phyloP scores from a whole-genome alignment of 2,329 filamentous ascomycete genomes.

The Scedosporium apiospermum region DNA sequence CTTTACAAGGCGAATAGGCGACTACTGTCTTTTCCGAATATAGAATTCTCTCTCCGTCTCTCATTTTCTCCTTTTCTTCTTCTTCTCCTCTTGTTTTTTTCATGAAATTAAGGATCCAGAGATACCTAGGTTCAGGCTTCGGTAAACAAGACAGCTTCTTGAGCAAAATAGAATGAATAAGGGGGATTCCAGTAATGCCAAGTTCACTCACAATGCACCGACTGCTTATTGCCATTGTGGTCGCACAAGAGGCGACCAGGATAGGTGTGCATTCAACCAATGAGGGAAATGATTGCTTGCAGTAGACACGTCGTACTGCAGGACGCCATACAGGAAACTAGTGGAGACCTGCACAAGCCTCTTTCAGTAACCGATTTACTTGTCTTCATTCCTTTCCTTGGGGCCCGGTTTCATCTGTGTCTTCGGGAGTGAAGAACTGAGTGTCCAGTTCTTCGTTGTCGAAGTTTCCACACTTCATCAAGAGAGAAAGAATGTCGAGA shows the following conservation, averaged over 20 bases:
- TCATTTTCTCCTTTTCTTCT: not conserved
- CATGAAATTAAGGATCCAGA: no score
- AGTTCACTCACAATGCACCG: no score
- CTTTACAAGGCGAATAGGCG: not conserved
- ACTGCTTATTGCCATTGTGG: no score
- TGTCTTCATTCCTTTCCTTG: not conserved
- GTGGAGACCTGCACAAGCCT: not conserved
- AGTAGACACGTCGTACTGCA: not conserved
- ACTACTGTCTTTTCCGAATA: constrained; percentile 5
- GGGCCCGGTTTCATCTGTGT: not conserved
- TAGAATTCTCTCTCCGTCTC: not conserved
- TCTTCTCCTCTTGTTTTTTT: not conserved
- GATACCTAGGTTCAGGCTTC: no score
- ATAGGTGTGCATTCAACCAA: not conserved
- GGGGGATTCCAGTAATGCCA: no score
- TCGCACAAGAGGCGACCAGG: no score
- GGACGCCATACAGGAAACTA: not conserved
- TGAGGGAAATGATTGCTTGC: not conserved
- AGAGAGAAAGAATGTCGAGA: no score
- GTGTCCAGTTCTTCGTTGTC: no score
- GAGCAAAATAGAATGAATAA: no score
- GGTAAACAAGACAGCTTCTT: no score
- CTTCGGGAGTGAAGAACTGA: no score
- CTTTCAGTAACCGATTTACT: not conserved
- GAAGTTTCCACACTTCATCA: not conserved